Conservation (phyloP, 1,139 yeast genomes). For the Kodamaea suecica region DNA sequence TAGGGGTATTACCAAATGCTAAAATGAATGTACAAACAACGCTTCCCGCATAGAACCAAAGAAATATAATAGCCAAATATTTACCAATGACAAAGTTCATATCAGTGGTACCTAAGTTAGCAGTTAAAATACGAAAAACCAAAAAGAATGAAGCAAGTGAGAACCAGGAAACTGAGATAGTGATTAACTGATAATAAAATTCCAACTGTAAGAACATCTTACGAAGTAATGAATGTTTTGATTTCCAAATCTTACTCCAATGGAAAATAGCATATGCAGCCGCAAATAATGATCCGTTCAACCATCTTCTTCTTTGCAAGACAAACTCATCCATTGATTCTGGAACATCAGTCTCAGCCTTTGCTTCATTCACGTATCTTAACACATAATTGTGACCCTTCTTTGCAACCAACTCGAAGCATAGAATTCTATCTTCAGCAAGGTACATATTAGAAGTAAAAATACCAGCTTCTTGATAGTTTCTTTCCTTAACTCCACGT, state of each 20-base stretch:
- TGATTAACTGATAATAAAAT: conserved; percentile 64
- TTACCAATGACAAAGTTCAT: conserved; percentile 31
- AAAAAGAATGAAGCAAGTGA: conserved; percentile 73
- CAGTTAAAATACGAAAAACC: conserved; percentile 64
- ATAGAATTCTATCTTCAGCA: conserved; percentile 80
- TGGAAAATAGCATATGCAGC: conserved; percentile 74
- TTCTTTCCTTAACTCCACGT: conserved; percentile 39
- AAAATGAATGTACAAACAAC: conserved; percentile 26
- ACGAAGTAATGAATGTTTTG: conserved; percentile 60
- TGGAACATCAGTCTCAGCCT: conserved; percentile 84
- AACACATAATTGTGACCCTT: conserved; percentile 57
- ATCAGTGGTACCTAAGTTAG: conserved; percentile 49
- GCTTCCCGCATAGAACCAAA: conserved; percentile 25
- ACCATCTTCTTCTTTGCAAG: conserved; percentile 79
- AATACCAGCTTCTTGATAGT: conserved; percentile 54
- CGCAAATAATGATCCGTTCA: conserved; percentile 82
- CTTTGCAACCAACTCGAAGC: conserved; percentile 82
- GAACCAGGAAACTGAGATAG: conserved; percentile 74
- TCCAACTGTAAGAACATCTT: conserved; percentile 65
- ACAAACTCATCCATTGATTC: conserved; percentile 69
- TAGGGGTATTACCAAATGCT: conserved; percentile 28
- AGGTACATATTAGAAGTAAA: conserved; percentile 82
- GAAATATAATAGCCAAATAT: conserved; percentile 22
- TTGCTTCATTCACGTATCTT: conserved; percentile 70
- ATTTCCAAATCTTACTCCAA: conserved; percentile 66